Evolutionary conservation across 257 asterid species (phyloP).

Genomic region (Leonotis leonurus): DNA sequence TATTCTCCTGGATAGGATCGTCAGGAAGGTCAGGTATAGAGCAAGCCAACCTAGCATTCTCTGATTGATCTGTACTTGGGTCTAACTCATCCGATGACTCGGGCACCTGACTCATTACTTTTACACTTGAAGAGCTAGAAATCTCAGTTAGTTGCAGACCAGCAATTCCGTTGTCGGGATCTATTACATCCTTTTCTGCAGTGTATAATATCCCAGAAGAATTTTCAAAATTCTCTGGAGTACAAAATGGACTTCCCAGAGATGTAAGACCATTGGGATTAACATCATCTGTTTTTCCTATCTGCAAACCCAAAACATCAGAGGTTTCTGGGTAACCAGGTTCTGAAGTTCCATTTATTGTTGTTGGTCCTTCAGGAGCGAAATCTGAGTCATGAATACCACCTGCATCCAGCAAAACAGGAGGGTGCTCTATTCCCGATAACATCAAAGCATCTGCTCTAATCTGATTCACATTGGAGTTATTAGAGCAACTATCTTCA

Average conservation of each 20-base stretch:
- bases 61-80: slow-evolving; percentile 19
- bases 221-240: slow-evolving; percentile 28
- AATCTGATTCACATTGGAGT: slow-evolving; percentile 22
- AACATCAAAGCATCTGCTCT: slow-evolving; percentile 20
- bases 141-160: slow-evolving; percentile 27
- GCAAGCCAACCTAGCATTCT: slow-evolving; percentile 21
- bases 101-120: slow-evolving; percentile 24
- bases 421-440: slow-evolving; percentile 8
- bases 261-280: slow-evolving; percentile 13
- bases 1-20: slow-evolving; percentile 14
- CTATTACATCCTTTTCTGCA: slow-evolving; percentile 12
- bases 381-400: slow-evolving; percentile 23
- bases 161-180: slow-evolving; percentile 11
- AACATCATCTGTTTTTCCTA: slow-evolving; percentile 17
- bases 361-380: slow-evolving; percentile 26
- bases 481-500: slow-evolving; percentile 20
- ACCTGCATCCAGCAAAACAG: slow-evolving; percentile 14
- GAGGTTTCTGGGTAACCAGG: slow-evolving; percentile 17
- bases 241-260: slow-evolving; percentile 18
- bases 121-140: slow-evolving; percentile 12
- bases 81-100: slow-evolving; percentile 22
- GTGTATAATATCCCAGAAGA: slow-evolving; percentile 12
- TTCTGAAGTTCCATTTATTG: slow-evolving; percentile 16
- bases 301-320: slow-evolving; percentile 23
- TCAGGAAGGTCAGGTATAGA: slow-evolving; percentile 19